Evolutionary conservation across 139 green algal genomes (phyloP), one percentile per base, ranked within the genome.

Genomic region (Edaphochlamys debaryana): DNA sequence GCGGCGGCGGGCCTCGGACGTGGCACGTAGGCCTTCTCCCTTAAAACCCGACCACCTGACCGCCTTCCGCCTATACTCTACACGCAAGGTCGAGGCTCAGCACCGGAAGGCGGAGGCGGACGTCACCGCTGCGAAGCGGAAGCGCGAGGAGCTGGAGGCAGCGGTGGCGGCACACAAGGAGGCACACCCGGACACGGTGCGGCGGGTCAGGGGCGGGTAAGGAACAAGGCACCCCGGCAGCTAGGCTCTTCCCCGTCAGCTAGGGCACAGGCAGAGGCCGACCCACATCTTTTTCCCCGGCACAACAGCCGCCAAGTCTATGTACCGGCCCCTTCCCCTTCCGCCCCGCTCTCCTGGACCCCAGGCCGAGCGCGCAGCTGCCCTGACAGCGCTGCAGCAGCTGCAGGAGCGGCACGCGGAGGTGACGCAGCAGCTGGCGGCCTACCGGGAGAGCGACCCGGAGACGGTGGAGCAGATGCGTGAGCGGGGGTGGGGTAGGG

Each of bases 381-480:
- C 72, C 77, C 74, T 91, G 50, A 66, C 68, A 20, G 36, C 88
- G 41, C 60, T 92, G 36, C 41, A 75, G 3, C n/a, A 79, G 56
- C 81, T 95, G 45, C 48, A 86, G 66, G n/a, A 78, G 5, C 32
- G 87, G 34, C 30, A 87, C 66, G 52, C 42, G 19, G 34, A 54
- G 38, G 70, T 93, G 62, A 38, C 91, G 48, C 63, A 25, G 2
- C 76, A 92, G 48, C 69, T 96, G 64, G 69, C 56, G 52, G 62
- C 90, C 25, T 96, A 92, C 78, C 80, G 88, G 15, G 94, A 92
- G 20, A 93, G 84, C 54, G 94, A 96, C 70, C 92, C 93, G 0
- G 87, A 94, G 58, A 84, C 79, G 6, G 82, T 94, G 19, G 85
- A 84, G 79, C 50, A 72, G 48, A 86, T 89, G 85, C 42, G 85